Conservation (phyloP, 2,329 filamentous ascomycete genomes). For the Tolypocladium ophioglossoides region DNA sequence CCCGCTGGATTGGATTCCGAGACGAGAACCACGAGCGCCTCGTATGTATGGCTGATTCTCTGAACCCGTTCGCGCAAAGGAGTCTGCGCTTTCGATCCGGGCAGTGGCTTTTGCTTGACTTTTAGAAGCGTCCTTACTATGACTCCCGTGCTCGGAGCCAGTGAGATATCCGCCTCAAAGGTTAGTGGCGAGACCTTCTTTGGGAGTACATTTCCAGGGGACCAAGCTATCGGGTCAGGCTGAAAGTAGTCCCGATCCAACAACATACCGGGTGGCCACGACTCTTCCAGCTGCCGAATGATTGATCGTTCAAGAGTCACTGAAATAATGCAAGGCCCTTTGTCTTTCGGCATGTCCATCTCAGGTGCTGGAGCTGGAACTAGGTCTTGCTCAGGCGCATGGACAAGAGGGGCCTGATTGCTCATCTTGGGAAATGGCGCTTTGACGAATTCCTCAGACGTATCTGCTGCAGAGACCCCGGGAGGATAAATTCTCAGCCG, state of each 20-base stretch:
- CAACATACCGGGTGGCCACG: constrained; percentile 38
- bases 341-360: constrained; percentile 5
- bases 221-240: constrained; percentile 15
- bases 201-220: constrained; percentile 5
- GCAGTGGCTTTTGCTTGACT: constrained; percentile 60
- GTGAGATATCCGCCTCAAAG: constrained; percentile 60
- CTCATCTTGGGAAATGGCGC: background rate
- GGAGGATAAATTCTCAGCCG: constrained; percentile 5
- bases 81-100: constrained; percentile 30
- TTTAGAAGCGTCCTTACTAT: constrained; percentile 62
- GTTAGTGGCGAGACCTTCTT: constrained; percentile 24
- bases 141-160: constrained; percentile 60
- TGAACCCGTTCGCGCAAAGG: constrained; percentile 45
- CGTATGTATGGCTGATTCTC: constrained; percentile 48
- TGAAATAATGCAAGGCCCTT: constrained; percentile 38
- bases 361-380: constrained; percentile 8
- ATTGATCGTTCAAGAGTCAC: constrained; percentile 35
- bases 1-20: constrained; percentile 37
- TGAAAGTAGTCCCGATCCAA: constrained; percentile 49
- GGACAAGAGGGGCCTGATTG: background rate
- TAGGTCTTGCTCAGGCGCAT: background rate
- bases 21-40: constrained; percentile 57
- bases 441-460: background rate
- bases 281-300: constrained; percentile 35
- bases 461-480: background rate